phyloP scores from a whole-genome alignment of 192 early-diverging fungal genomes.

The Entomortierella chlamydospora region DNA sequence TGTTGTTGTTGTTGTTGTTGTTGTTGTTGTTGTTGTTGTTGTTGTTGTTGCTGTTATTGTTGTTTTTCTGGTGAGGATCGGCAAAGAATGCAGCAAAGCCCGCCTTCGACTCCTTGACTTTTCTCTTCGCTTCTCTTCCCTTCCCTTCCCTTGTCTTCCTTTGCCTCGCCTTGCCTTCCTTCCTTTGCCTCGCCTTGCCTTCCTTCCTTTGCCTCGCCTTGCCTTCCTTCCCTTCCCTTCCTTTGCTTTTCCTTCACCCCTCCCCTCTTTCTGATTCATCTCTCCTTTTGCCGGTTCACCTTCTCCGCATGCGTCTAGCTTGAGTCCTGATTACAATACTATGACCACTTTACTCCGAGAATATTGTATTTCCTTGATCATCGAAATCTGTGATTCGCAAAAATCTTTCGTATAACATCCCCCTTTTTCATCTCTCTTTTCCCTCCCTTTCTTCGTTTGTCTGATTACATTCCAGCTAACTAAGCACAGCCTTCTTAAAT shows the following conservation, averaged over 20 bases:
- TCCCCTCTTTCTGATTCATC: too few species aligned
- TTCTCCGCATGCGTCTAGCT: too few species aligned
- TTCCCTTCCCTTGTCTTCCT: background rate
- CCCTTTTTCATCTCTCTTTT: background rate
- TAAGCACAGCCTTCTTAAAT: background rate
- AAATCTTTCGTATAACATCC: too few species aligned
- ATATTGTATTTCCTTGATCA: too few species aligned
- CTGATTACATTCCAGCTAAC: background rate
- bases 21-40: too few species aligned
- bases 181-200: background rate
- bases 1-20: too few species aligned
- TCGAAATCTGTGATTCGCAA: too few species aligned
- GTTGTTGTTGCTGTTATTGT: too few species aligned
- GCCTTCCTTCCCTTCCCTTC: background rate
- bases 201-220: background rate
- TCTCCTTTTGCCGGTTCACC: too few species aligned
- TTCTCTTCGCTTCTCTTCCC: background rate
- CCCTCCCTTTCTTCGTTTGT: background rate
- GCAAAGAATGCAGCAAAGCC: background rate
- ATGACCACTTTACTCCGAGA: too few species aligned
- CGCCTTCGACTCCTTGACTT: slow-evolving; percentile 1
- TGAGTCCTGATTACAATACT: too few species aligned
- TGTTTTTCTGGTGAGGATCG: too few species aligned
- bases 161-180: background rate
- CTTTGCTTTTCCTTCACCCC: background rate